Conservation (phyloP, 1,284 basidiomycete genomes). For the Heterobasidion irregulare region DNA sequence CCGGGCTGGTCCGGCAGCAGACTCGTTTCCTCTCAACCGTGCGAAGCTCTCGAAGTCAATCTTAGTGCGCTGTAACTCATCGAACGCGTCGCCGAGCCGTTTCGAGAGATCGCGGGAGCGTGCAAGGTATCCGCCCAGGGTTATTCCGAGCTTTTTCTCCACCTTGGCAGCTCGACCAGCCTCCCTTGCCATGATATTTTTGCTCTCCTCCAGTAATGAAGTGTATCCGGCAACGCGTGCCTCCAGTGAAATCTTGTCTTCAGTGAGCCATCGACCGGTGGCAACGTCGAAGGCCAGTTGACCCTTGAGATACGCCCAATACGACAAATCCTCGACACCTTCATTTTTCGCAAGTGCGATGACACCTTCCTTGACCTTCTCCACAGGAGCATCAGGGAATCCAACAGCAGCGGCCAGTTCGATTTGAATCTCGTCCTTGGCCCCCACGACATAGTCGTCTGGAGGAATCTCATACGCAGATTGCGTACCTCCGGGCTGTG, state of each 20-base stretch:
- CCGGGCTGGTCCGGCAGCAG: constrained; percentile 65
- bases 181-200: constrained; percentile 76
- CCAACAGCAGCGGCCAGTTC: constrained; percentile 81
- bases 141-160: constrained; percentile 88
- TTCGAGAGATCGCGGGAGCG: constrained; percentile 66
- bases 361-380: constrained; percentile 72
- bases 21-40: constrained; percentile 65
- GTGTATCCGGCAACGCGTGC: constrained; percentile 62
- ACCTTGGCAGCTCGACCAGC: constrained; percentile 77
- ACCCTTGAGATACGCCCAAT: constrained; percentile 64
- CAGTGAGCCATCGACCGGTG: constrained; percentile 62
- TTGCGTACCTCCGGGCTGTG: constrained; percentile 64
- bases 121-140: constrained; percentile 86
- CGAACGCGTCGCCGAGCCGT: constrained; percentile 61
- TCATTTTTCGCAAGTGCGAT: constrained; percentile 53
- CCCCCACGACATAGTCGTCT: constrained; percentile 71
- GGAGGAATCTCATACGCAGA: constrained; percentile 73
- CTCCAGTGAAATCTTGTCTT: constrained; percentile 43
- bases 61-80: constrained; percentile 58
- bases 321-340: constrained; percentile 43
- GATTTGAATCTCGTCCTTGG: constrained; percentile 65
- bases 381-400: constrained; percentile 75
- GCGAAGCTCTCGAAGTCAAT: constrained; percentile 76
- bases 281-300: constrained; percentile 56
- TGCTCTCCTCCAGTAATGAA: constrained; percentile 51